These are phyloP conservation scores for Aaosphaeria arxii DNA, from an alignment of 2,329 filamentous ascomycete genomes.

Conservation along the genomic window DNA sequence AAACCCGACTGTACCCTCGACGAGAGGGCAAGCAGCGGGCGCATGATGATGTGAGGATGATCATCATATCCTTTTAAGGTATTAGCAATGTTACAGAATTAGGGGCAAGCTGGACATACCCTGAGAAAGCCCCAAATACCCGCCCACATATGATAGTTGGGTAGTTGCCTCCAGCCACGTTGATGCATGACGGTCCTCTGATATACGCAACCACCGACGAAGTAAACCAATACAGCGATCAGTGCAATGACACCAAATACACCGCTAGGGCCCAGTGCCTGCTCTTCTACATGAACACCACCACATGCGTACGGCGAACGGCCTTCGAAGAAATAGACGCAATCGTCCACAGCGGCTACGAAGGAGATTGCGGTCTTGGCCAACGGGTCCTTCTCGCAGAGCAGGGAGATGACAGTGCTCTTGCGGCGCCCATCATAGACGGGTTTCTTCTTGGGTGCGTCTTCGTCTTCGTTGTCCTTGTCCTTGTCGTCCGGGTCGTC, in stretches of 20 bases:
- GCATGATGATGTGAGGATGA: constrained; percentile 69
- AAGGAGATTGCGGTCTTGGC: constrained; percentile 74
- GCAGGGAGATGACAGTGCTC: constrained; percentile 86
- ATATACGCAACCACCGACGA: constrained; percentile 91
- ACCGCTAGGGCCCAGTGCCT: constrained; percentile 64
- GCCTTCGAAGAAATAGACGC: constrained; percentile 93
- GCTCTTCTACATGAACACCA: constrained; percentile 58
- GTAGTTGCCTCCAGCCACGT: constrained; percentile 89
- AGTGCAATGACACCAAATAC: constrained; percentile 85
- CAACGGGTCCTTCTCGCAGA: constrained; percentile 85
- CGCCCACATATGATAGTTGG: constrained; percentile 91
- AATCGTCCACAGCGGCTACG: constrained; percentile 84
- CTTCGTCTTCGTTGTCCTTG: constrained; percentile 27
- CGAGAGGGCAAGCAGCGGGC: constrained; percentile 62
- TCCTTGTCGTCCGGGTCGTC: constrained; percentile 34
- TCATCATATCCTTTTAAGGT: constrained; percentile 52
- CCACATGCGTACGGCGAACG: constrained; percentile 82
- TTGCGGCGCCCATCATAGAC: constrained; percentile 64
- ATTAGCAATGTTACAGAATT: constrained; percentile 9
- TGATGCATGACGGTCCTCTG: constrained; percentile 93
- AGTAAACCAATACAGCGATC: constrained; percentile 79
- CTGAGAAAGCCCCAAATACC: constrained; percentile 80
- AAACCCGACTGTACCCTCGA: constrained; percentile 66
- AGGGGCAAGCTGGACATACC: constrained; percentile 48
- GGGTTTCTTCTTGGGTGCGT: constrained; percentile 32